Evolutionary conservation across 192 early-diverging fungal species (phyloP).

Genomic region (Geosiphon pyriformis): DNA sequence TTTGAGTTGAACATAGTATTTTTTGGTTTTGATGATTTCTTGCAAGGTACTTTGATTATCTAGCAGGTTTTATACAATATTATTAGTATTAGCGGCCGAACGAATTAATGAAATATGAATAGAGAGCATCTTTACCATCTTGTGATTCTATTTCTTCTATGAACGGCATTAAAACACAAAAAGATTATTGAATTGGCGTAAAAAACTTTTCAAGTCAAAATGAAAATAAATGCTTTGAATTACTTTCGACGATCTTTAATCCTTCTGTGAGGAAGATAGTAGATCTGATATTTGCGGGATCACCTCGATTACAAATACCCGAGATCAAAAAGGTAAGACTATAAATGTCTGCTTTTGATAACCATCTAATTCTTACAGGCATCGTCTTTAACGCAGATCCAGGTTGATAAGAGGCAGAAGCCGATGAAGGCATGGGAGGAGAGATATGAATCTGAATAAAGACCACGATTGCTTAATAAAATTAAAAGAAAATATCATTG

Average conservation of each 20-base stretch:
- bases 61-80: not conserved
- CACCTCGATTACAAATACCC: slow-evolving; percentile 22
- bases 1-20: slow-evolving; percentile 20
- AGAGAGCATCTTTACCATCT: slow-evolving; percentile 10
- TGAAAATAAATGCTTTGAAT: not conserved
- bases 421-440: not conserved
- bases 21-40: slow-evolving; percentile 23
- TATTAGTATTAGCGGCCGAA: not conserved
- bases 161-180: too few relatives aligned
- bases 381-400: not conserved
- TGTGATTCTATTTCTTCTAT: slow-evolving; percentile 18
- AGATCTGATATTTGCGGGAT: slow-evolving; percentile 1
- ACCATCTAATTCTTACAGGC: slow-evolving; percentile 20
- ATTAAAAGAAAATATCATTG: too few relatives aligned
- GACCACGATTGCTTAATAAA: not conserved
- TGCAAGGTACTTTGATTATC: slow-evolving; percentile 17
- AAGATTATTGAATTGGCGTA: too few relatives aligned
- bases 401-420: not conserved
- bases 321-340: slow-evolving; percentile 25
- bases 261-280: slow-evolving; percentile 18
- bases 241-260: slow-evolving; percentile 19
- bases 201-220: too few relatives aligned
- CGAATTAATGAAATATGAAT: not conserved
- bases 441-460: slow-evolving; percentile 21
- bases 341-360: slow-evolving; percentile 26